Evolutionary conservation across 192 early-diverging fungal genomes (phyloP), one percentile per base, ranked within the genome.

Genomic region (Coemansia sp.): DNA sequence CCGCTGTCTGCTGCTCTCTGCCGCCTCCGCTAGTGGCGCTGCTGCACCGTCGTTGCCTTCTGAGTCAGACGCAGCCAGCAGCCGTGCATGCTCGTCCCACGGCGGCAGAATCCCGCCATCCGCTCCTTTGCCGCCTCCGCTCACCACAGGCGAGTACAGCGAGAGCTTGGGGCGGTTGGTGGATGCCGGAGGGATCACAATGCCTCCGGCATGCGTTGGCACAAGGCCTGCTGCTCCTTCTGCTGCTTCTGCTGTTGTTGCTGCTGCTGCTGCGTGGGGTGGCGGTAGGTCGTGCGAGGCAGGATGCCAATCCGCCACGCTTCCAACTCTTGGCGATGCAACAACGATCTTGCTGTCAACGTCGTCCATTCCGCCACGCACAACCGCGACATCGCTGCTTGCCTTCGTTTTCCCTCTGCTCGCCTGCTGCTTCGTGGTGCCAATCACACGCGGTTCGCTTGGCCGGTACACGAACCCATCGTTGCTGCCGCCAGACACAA

Each of bases 121-220:
- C 6, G 32, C 39, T n/a, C n/a, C 44, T 1, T 12, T 46, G 2
- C 38, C 46, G 16, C 45, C 48, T 5, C 59, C 59, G 46, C 45
- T 53, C 9, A 65, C 72, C 45, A 83, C 51, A 1, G 81, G 81
- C 59, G 81, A 83, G 67, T 78, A 83, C 20, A 83, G 57, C 39
- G 81, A 83, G 63, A 83, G 64, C 44, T 70, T 74, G 7, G 81
- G 81, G 5, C 76, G 65, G 16, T 49, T 45, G 46, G 42, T 55
- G 16, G 41, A 20, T 4, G 66, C 20, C 5, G 20, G 41, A 53
- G 25, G 38, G 6, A 37, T 20, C 13, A 7, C 25, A 19, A 44
- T 11, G 42, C 16, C 44, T 16, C 57, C 63, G 39, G 68, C 74
- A 40, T 56, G 60, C 9, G 68, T 76, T 6, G 74, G 68, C 19